Evolutionary conservation across 148 eudicot species (phyloP), one percentile per base, ranked within the genome.

Genomic region (Chenopodium berlandieri): DNA sequence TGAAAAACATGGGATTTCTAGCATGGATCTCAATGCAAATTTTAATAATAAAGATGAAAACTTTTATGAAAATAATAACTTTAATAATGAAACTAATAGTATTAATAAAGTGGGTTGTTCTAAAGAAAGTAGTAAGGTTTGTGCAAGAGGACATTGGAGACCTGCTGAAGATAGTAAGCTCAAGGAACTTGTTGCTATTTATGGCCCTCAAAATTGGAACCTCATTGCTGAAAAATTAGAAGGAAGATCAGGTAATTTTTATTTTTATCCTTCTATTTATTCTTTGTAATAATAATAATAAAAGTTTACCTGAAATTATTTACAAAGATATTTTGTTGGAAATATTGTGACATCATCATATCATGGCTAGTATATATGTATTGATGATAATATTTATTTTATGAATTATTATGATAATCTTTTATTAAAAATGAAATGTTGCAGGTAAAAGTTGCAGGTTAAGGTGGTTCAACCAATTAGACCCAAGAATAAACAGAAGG

Each of bases 381-480:
- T 16, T 16, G 60, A 56, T 56, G 4, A 16, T 54, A 34, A 1
- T 34, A 0, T 37, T 37, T 37, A 6, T 37, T 37, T 6, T 37
- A 5, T 37, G 1, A 31, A 31, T 31, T 31, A 31, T 37, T 17
- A 4, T 56, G 4, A 17, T 56, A 56, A 56, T 56, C n/a, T 56
- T 50, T 50, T 50, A 50, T 9, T 50, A 9, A 4, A 52, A 52
- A 17, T 62, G 17, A 50, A 50, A 17, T 56, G 22, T 17, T 79
- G 76, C 71, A 94, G 98, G 98, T 1, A 94, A 94, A 75, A 94
- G 98, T 81, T 94, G 98, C 46, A 92, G 98, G 73, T 83, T 94
- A 78, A 92, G 98, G 81, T 94, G 98, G 98, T 94, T 92, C 85
- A 94, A 94, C 86, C 98, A 94, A 84, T 74, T 94, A 77, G 98